Evolutionary conservation across 1,284 basidiomycete species (phyloP).

Genomic region (Phaffia rhodozyma): DNA sequence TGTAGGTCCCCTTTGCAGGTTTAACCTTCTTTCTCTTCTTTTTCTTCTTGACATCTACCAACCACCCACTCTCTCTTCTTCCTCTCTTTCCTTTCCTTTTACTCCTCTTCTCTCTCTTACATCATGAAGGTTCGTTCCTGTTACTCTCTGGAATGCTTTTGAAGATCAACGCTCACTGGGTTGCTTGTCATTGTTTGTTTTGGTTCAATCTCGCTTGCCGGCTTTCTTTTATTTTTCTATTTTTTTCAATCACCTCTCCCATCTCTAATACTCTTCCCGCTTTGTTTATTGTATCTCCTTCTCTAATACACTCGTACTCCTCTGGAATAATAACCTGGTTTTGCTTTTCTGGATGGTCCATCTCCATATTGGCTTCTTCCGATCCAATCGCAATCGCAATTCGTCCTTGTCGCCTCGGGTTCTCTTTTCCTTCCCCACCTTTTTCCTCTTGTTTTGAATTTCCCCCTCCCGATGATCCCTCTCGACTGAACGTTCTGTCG

Average conservation of each 20-base stretch:
- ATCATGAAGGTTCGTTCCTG: slow-evolving; percentile 1
- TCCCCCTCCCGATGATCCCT: too few species aligned
- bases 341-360: too few species aligned
- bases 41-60: too few species aligned
- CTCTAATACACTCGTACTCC: neutral
- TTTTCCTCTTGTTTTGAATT: neutral
- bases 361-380: too few species aligned
- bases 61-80: neutral
- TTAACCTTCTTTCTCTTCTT: too few species aligned
- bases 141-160: too few species aligned
- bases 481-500: neutral
- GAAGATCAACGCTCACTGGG: too few species aligned
- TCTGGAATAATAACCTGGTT: neutral
- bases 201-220: too few species aligned
- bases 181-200: too few species aligned
- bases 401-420: neutral
- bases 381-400: too few species aligned
- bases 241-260: neutral
- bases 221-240: too few species aligned
- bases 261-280: neutral
- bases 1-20: too few species aligned
- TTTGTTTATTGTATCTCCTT: neutral
- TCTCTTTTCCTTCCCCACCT: neutral
- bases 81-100: neutral
- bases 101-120: neutral